Percentiles rank a stretch among this genome's conserved stretches.
Evolutionary conservation across 169 alveolate species (phyloP).

Genomic region (Babesia caballi): DNA sequence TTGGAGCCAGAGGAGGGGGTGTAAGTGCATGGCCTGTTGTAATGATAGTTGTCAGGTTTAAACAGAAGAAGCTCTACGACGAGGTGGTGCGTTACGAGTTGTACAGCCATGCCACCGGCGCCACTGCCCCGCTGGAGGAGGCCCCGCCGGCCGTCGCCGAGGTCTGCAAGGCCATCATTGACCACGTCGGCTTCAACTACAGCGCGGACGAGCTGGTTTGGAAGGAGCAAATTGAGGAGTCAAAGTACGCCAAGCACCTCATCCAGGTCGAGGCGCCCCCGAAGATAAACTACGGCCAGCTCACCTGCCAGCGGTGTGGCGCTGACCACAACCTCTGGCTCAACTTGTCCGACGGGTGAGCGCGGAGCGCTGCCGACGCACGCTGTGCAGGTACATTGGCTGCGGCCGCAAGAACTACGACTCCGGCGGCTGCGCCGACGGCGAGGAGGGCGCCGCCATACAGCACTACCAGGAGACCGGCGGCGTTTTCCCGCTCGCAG

Average conservation of each 20-base stretch:
- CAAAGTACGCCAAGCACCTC: slow-evolving; percentile 63
- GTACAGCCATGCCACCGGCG: slow-evolving; percentile 11
- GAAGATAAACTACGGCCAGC: slow-evolving; percentile 37
- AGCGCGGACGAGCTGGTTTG: slow-evolving; percentile 33
- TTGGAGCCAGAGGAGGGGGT: not conserved
- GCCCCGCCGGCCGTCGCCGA: not conserved
- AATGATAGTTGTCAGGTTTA: slow-evolving; percentile 3
- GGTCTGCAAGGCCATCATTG: slow-evolving; percentile 40
- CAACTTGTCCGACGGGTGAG: slow-evolving; percentile 72
- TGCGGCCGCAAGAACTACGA: slow-evolving; percentile 85
- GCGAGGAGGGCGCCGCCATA: slow-evolving; percentile 89
- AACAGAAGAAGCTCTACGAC: slow-evolving; percentile 25
- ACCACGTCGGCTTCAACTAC: slow-evolving; percentile 38
- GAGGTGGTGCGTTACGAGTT: slow-evolving; percentile 41
- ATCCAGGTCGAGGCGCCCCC: slow-evolving; percentile 63
- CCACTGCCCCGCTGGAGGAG: not conserved
- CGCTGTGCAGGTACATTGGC: slow-evolving; percentile 76
- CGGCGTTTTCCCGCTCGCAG: slow-evolving; percentile 84
- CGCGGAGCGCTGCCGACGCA: not conserved
- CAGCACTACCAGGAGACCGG: slow-evolving; percentile 81
- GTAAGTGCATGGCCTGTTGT: not conserved
- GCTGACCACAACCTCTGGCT: slow-evolving; percentile 69
- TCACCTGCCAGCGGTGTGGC: slow-evolving; percentile 67
- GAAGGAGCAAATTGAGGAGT: slow-evolving; percentile 18
- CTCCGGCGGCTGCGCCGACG: slow-evolving; percentile 85